Base-by-base conservation (phyloP, 2,329 filamentous ascomycete genomes). In the Phaeomoniella chlamydospora region DNA sequence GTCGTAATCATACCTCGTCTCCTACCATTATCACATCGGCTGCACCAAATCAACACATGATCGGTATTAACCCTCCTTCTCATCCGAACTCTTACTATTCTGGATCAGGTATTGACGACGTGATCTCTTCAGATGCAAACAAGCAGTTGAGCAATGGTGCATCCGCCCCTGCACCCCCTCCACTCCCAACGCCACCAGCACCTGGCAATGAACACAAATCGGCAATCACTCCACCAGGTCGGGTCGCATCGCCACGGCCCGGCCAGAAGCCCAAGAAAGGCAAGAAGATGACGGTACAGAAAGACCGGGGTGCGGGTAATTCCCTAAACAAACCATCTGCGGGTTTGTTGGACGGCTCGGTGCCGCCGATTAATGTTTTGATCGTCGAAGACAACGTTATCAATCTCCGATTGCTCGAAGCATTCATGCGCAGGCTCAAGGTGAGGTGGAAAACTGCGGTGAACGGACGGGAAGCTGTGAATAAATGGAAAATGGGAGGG, bases 341-440 rank as follows among this genome's bases (percentile, higher is more conserved):
- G 3, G 77, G 73, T 18, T 68, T 83, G 48, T 70, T 93, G 17
- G 85, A 88, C 46, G 80, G 78, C 37, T 77, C 77, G 1, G 85
- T 96, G 1, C 90, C 90, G 5, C 88, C 90, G 1, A 96, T 98
- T 61, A 96, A 93, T 48, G 87, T 96, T 5, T 68, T 98, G 31
- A 94, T 98, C 41, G 90, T 98, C 11, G 90, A 98, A 62, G 90
- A 98, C 62, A 98, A 98, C 57, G 86, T 90, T 43, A 96, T 98
- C 68, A 98, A 96, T 53, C 65, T 96, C 46, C 83, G 85, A 50
- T 75, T 98, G 6, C 66, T 98, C 22, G 88, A 94, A 53, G 86
- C 87, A 1, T 93, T 98, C 51, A 88, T 96, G 68, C 94, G 94
- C 61, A 72, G 86, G 34, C 68, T 98, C 34, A 94, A 94, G 52